Evolutionary conservation across 148 eudicot genomes (phyloP).

Genomic region (Chenopodium album): DNA sequence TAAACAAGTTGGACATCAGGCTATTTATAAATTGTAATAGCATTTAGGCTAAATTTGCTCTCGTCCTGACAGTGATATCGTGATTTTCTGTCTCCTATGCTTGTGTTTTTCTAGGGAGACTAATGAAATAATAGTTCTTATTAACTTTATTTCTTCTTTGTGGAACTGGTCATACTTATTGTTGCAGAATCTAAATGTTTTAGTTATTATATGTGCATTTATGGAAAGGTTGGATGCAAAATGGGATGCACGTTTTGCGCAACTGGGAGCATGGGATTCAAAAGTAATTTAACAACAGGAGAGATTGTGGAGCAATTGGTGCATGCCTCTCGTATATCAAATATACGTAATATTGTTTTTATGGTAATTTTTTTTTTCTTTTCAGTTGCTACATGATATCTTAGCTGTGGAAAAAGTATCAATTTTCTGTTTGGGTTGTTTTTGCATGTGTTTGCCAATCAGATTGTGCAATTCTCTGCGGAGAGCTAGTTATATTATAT

Average conservation of each 20-base stretch:
- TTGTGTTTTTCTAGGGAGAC: background rate
- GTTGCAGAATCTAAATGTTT: background rate
- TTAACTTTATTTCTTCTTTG: background rate
- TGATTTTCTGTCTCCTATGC: slow-evolving; percentile 3
- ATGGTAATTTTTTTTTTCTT: slow-evolving; percentile 51
- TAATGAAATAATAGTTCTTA: background rate
- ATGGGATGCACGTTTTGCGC: slow-evolving; percentile 98
- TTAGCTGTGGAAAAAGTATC: background rate
- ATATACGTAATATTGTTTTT: slow-evolving; percentile 80
- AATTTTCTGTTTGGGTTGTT: background rate
- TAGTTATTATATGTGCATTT: background rate
- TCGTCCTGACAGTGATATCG: background rate
- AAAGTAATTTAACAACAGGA: slow-evolving; percentile 78
- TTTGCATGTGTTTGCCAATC: background rate
- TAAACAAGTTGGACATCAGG: background rate
- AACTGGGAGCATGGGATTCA: slow-evolving; percentile 97
- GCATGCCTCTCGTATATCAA: slow-evolving; percentile 80
- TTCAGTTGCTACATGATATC: background rate
- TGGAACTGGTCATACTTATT: background rate
- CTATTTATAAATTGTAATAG: too few relatives aligned
- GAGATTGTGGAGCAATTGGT: slow-evolving; percentile 96
- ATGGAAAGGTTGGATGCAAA: slow-evolving; percentile 86
- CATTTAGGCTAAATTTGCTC: background rate
- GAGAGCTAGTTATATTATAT: background rate
- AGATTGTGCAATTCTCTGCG: background rate